Conservation (phyloP, 257 asterid genomes). For the Voacanga thouarsii region DNA sequence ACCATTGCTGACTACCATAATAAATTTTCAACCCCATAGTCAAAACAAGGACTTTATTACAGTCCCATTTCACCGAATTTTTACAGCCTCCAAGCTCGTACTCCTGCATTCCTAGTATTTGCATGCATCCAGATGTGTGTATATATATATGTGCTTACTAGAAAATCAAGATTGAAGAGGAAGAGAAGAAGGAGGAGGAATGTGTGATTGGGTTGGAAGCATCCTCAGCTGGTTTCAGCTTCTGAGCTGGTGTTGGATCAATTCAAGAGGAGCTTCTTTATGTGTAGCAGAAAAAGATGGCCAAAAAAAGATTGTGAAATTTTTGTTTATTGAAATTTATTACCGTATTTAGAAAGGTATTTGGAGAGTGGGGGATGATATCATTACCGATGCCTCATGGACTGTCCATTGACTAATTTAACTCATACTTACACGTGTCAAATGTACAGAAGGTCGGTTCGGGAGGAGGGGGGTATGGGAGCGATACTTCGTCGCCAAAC, state of each 20-base stretch:
- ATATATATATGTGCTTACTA: neutral
- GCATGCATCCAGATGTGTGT: neutral
- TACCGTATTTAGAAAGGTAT: too few relatives aligned
- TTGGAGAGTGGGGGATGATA: neutral
- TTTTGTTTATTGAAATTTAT: neutral
- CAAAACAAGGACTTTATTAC: constrained; percentile 9
- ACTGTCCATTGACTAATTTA: constrained; percentile 4
- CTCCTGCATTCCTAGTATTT: neutral
- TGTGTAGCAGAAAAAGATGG: constrained; percentile 5
- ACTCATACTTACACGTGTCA: constrained; percentile 9
- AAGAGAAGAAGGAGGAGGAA: neutral
- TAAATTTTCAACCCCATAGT: constrained; percentile 5
- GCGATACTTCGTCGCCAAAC: neutral
- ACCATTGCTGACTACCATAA: constrained; percentile 21
- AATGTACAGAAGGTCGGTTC: neutral
- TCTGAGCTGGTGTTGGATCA: neutral
- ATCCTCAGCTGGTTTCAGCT: neutral
- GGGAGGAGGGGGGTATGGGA: neutral
- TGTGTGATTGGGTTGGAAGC: neutral
- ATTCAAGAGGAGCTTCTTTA: neutral
- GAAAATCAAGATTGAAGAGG: constrained; percentile 6
- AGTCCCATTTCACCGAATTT: neutral
- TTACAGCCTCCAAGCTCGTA: neutral
- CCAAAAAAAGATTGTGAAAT: constrained; percentile 29
- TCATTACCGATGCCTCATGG: neutral